Evolutionary conservation across 345 rosid genomes (phyloP).

Genomic region (Erysimum cheiranthoides): DNA sequence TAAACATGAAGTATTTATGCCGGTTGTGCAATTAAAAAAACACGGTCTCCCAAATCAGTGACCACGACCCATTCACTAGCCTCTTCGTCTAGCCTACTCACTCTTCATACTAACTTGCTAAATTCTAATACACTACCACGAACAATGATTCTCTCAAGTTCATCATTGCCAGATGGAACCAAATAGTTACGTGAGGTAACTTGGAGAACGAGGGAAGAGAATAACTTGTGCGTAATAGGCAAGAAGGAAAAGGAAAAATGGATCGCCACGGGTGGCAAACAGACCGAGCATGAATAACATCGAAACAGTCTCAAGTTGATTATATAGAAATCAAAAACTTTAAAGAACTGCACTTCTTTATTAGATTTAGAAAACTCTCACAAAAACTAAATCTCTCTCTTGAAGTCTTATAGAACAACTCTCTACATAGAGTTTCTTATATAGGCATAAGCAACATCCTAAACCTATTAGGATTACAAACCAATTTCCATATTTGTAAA

Average conservation of each 20-base stretch:
- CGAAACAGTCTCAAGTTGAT: too few relatives aligned
- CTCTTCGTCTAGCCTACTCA: not conserved
- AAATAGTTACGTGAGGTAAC: not conserved
- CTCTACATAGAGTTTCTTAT: too few relatives aligned
- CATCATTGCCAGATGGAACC: not conserved
- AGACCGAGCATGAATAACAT: not conserved
- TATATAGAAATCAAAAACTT: too few relatives aligned
- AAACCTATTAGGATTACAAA: too few relatives aligned
- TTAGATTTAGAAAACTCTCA: too few relatives aligned
- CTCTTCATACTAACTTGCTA: not conserved
- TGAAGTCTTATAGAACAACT: too few relatives aligned
- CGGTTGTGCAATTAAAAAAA: not conserved
- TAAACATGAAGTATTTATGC: not conserved
- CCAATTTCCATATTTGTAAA: too few relatives aligned
- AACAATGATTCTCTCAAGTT: not conserved
- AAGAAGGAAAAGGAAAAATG: not conserved
- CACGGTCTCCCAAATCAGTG: not conserved
- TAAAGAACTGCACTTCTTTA: too few relatives aligned
- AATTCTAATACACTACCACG: not conserved
- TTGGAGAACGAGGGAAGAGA: not conserved
- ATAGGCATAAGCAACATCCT: too few relatives aligned
- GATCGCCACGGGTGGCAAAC: slow-evolving; percentile 8
- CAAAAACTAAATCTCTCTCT: too few relatives aligned
- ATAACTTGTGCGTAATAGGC: not conserved
- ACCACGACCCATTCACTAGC: not conserved